Evolutionary conservation across 495 filamentous ascomycete genomes (phyloP), one percentile per base, ranked within the genome.

Genomic region (Pseudevernia furfuracea): DNA sequence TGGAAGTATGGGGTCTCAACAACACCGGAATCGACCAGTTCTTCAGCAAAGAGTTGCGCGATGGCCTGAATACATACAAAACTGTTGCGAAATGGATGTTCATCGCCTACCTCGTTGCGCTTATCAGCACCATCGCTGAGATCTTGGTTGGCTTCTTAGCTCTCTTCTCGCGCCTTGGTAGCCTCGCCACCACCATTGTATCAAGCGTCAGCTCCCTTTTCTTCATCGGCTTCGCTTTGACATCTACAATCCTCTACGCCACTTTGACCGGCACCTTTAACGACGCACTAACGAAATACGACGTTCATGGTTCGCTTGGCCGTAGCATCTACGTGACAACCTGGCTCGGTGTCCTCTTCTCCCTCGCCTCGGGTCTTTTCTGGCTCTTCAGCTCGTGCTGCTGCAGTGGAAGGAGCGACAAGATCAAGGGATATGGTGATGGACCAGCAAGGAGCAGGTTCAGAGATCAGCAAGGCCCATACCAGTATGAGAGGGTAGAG

Each of bases 341-440:
- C 58, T 97, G 93, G 93, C 74, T 96, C 58, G 87, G 86, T 58
- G 87, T 86, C 15, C 87, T 80, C 39, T 94, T 95, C 74, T 85
- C 87, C 55, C 68, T 91, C 30, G 89, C 72, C 57, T 85, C 85
- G 19, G 81, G 81, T 63, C 68, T 96, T 69, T 96, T 96, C 87
- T 97, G 93, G 93, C 78, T 89, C 68, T 84, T 96, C 75, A 90
- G 85, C 75, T 80, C 85, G 62, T 97, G 93, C 88, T 97, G 92
- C 85, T 96, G 93, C 80, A 82, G 79, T 63, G 85, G 84, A 25
- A n/a, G 66, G 64, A 74, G 68, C 67, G 69, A 71, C 41, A 62
- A 49, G 61, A 71, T 71, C 61, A 71, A 71, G 59, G 71, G 73
- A 59, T 73, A 66, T 41, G 70, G 61, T 25, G 62, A 59, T 56